Evolutionary conservation across 208 protist genomes (phyloP).

Genomic region (Trypanosoma platydactyli): DNA sequence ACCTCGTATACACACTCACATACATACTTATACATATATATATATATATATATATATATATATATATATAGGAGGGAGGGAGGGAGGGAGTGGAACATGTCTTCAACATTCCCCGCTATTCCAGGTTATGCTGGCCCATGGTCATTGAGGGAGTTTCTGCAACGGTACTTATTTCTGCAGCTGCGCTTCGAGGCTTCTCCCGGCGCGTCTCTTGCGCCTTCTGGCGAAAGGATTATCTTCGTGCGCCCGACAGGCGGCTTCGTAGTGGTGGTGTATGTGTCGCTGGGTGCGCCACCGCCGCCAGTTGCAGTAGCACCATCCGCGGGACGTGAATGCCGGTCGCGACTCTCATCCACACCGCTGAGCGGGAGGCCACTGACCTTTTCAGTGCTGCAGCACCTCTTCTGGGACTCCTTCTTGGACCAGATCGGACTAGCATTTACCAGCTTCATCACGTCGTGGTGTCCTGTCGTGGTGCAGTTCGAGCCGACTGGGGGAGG

Average conservation of each 20-base stretch:
- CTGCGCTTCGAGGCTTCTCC: constrained; percentile 29
- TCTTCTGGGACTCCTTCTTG: constrained; percentile 45
- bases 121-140: constrained; percentile 50
- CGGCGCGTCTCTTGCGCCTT: background rate
- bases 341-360: constrained; percentile 1
- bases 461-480: constrained; percentile 59
- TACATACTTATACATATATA: background rate
- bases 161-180: constrained; percentile 37
- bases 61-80: background rate
- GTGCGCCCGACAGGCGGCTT: constrained; percentile 39
- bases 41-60: background rate
- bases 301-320: background rate
- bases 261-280: constrained; percentile 48
- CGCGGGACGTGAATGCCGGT: background rate
- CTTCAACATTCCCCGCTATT: constrained; percentile 40
- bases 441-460: constrained; percentile 39
- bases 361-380: constrained; percentile 30
- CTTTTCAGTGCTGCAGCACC: constrained; percentile 36
- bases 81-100: constrained; percentile 31
- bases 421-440: constrained; percentile 36
- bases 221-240: constrained; percentile 18
- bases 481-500: constrained; percentile 53
- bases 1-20: too few relatives aligned
- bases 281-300: constrained; percentile 24
- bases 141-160: constrained; percentile 52